These are phyloP conservation scores for Sclerotinia glacialis DNA, from an alignment of 2,329 filamentous ascomycete genomes.

Conservation along the genomic window DNA sequence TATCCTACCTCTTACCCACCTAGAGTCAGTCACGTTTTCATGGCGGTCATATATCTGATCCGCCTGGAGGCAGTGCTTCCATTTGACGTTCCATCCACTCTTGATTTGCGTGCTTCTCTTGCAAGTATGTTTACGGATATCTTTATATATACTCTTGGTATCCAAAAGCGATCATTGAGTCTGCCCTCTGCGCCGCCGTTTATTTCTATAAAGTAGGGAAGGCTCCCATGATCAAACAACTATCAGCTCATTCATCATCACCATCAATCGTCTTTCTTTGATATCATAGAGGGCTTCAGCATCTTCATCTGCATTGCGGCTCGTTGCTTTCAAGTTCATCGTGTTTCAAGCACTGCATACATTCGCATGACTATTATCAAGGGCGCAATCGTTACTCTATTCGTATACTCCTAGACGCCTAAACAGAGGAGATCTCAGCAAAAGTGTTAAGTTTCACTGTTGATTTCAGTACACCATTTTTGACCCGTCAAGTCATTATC, in stretches of 20 bases:
- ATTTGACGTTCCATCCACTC: constrained; percentile 21
- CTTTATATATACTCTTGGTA: constrained; percentile 27
- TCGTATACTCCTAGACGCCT: background rate
- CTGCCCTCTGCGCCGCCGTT: constrained; percentile 10
- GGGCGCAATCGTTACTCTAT: background rate
- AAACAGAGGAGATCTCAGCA: background rate
- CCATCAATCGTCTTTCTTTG: background rate
- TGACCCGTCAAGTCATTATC: constrained; percentile 9
- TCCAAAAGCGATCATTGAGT: background rate
- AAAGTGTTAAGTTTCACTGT: constrained; percentile 25
- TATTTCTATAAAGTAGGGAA: constrained; percentile 20
- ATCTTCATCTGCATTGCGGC: background rate
- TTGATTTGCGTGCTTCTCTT: background rate
- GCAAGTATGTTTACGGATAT: constrained; percentile 5
- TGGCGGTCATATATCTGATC: constrained; percentile 30
- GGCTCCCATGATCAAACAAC: background rate
- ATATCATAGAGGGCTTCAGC: background rate
- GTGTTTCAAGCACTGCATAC: background rate
- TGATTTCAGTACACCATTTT: constrained; percentile 31
- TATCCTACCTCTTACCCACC: constrained; percentile 23
- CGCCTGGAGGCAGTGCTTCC: constrained; percentile 35
- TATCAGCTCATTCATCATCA: constrained; percentile 17
- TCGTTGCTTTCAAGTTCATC: background rate
- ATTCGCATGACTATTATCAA: background rate
- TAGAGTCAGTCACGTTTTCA: constrained; percentile 30